These are phyloP conservation scores for Bombardia bombarda DNA, from an alignment of 495 filamentous ascomycete species.

Conservation along the genomic window DNA sequence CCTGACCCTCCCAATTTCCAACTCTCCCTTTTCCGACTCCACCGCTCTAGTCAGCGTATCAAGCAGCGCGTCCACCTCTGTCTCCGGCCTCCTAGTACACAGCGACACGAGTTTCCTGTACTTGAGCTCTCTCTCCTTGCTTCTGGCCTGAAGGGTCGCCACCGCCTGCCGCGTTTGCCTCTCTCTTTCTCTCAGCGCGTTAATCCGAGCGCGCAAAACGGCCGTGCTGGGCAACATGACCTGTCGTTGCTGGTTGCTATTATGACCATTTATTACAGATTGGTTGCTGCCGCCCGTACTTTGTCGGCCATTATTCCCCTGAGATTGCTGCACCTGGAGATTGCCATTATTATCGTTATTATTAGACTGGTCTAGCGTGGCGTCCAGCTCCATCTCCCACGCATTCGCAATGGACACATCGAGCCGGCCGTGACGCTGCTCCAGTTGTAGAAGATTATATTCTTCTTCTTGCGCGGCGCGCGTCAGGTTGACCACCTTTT, in stretches of 20 bases:
- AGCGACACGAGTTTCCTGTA: constrained; percentile 63
- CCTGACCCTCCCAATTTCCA: constrained; percentile 61
- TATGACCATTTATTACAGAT: too few relatives aligned
- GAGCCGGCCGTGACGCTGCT: constrained; percentile 28
- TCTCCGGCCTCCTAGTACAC: constrained; percentile 58
- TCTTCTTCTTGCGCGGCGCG: constrained; percentile 43
- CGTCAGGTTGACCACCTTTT: constrained; percentile 40
- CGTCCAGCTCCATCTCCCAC: constrained; percentile 32
- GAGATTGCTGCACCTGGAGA: not conserved
- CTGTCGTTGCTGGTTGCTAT: not conserved
- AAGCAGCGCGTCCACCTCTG: constrained; percentile 55
- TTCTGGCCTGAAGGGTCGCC: constrained; percentile 47
- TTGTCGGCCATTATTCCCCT: too few relatives aligned
- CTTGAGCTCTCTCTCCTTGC: constrained; percentile 58
- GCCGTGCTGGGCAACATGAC: constrained; percentile 28
- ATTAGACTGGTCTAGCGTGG: constrained; percentile 14
- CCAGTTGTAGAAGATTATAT: constrained; percentile 26
- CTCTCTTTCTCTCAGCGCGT: constrained; percentile 44
- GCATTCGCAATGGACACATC: constrained; percentile 22
- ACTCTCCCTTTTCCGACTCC: constrained; percentile 61
- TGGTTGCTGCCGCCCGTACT: too few relatives aligned
- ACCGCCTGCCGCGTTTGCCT: constrained; percentile 52
- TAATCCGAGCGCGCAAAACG: constrained; percentile 35
- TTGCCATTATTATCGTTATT: constrained; percentile 6
- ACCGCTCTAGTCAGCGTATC: constrained; percentile 58